These are phyloP conservation scores for Solanum pennellii DNA, from an alignment of 257 asterid species.

Conservation along the genomic window DNA sequence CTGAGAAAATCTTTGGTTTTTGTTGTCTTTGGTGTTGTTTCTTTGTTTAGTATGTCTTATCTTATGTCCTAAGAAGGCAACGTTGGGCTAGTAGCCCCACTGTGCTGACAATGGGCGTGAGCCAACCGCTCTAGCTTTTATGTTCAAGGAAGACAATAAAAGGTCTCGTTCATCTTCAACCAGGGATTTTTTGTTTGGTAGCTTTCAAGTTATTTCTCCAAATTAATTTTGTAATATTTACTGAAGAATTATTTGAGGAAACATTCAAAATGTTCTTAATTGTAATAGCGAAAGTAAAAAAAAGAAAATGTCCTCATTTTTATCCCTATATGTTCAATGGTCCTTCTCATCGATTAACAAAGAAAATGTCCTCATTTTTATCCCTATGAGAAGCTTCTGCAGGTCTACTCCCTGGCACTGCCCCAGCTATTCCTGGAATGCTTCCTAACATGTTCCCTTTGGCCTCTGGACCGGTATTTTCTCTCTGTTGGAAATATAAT, in stretches of 20 bases:
- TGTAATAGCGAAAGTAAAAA: not conserved
- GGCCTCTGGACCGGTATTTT: slow-evolving; percentile 68
- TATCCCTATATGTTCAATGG: not conserved
- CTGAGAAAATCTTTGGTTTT: slow-evolving; percentile 93
- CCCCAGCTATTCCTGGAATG: slow-evolving; percentile 72
- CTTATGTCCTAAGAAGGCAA: slow-evolving; percentile 95
- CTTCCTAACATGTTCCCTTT: slow-evolving; percentile 69
- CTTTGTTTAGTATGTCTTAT: slow-evolving; percentile 94
- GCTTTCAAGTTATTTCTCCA: slow-evolving; percentile 26
- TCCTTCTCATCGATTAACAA: not conserved
- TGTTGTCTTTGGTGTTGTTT: slow-evolving; percentile 97
- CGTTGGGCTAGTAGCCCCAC: slow-evolving; percentile 99
- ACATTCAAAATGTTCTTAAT: not conserved
- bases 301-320: not conserved
- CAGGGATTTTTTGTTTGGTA: slow-evolving; percentile 78
- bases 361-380: not conserved
- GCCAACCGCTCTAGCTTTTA: slow-evolving; percentile 97
- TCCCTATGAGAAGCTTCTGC: slow-evolving; percentile 19
- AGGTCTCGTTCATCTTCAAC: slow-evolving; percentile 99
- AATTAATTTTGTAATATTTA: not conserved
- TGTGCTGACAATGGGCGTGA: slow-evolving; percentile 99
- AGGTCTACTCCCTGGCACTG: slow-evolving; percentile 72
- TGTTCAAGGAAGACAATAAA: slow-evolving; percentile 84
- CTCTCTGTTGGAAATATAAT: not conserved
- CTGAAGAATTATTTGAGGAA: not conserved